Evolutionary conservation across 208 protist species (phyloP).

Genomic region (Leishmania amazonensis): DNA sequence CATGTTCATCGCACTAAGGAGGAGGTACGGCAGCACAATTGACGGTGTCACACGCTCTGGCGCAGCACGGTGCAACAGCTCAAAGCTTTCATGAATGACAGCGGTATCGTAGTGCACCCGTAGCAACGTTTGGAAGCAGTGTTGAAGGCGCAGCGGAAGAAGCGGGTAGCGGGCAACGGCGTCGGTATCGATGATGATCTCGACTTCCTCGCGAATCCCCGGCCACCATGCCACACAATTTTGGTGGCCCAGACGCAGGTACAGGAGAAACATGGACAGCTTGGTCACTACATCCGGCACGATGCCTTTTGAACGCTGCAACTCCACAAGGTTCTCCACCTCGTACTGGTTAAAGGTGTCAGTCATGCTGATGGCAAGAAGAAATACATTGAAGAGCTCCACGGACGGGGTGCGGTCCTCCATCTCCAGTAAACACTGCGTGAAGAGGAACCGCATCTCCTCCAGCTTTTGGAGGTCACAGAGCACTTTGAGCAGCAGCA

Average conservation of each 20-base stretch:
- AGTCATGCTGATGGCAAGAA: conserved; percentile 82
- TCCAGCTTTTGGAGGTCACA: conserved; percentile 84
- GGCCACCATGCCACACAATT: conserved; percentile 62
- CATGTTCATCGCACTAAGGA: conserved; percentile 68
- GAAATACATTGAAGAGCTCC: conserved; percentile 89
- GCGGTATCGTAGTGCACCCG: conserved; percentile 70
- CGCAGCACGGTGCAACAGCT: conserved; percentile 44
- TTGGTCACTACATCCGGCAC: conserved; percentile 74
- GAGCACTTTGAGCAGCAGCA: conserved; percentile 86
- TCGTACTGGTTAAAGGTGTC: conserved; percentile 89
- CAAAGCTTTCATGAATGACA: conserved; percentile 72
- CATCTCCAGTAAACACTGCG: conserved; percentile 77
- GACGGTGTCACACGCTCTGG: conserved; percentile 50
- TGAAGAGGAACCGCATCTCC: conserved; percentile 91
- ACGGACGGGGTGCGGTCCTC: conserved; percentile 46
- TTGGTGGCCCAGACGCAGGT: conserved; percentile 76
- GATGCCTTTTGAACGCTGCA: conserved; percentile 58
- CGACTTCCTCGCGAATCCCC: conserved; percentile 56
- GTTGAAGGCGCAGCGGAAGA: conserved; percentile 67
- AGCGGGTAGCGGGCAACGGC: conserved; percentile 51
- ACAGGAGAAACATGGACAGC: conserved; percentile 84
- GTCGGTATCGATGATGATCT: conserved; percentile 29
- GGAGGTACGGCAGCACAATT: conserved; percentile 72
- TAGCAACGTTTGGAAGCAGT: conserved; percentile 84
- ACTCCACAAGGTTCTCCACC: conserved; percentile 82